Evolutionary conservation across 768 basidiomycete species (phyloP).

Genomic region (Mycena leptocephala): DNA sequence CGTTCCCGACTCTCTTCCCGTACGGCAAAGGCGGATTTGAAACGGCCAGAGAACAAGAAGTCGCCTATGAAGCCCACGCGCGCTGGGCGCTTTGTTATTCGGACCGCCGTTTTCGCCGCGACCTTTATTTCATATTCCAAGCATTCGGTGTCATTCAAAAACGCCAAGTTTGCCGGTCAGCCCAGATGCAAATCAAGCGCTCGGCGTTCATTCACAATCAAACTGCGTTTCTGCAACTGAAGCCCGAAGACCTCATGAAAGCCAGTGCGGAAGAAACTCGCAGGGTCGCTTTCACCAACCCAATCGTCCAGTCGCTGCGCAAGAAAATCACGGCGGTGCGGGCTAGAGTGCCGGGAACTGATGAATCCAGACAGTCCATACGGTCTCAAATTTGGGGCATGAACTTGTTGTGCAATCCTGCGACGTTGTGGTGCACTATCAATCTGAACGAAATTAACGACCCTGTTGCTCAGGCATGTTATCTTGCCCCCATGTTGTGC

Average conservation of each 20-base stretch:
- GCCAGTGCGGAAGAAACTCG: conserved; percentile 53
- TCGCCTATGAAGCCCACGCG: conserved; percentile 48
- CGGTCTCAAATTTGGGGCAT: conserved; percentile 57
- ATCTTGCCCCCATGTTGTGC: too few relatives aligned
- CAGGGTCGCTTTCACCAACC: conserved; percentile 40
- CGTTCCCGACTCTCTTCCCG: conserved; percentile 53
- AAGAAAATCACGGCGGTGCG: conserved; percentile 44
- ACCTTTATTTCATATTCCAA: conserved; percentile 47
- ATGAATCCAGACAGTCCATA: conserved; percentile 45
- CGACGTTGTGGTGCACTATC: conserved; percentile 61
- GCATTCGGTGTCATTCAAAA: conserved; percentile 52
- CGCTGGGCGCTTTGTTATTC: conserved; percentile 49
- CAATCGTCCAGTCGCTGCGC: conserved; percentile 41
- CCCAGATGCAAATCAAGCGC: conserved; percentile 51
- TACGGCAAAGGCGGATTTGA: conserved; percentile 57
- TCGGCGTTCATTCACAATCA: conserved; percentile 41
- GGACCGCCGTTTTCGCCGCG: conserved; percentile 47
- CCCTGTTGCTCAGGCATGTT: too few relatives aligned
- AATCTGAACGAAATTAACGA: conserved; percentile 60
- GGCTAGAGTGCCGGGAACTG: conserved; percentile 48
- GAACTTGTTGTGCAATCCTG: conserved; percentile 46
- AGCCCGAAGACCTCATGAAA: conserved; percentile 43
- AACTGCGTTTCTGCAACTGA: conserved; percentile 42
- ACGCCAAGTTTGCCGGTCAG: conserved; percentile 38
- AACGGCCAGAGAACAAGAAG: conserved; percentile 9